These are phyloP conservation scores for Penicillium sp. DNA, from an alignment of 2,329 filamentous ascomycete genomes.

Conservation along the genomic window DNA sequence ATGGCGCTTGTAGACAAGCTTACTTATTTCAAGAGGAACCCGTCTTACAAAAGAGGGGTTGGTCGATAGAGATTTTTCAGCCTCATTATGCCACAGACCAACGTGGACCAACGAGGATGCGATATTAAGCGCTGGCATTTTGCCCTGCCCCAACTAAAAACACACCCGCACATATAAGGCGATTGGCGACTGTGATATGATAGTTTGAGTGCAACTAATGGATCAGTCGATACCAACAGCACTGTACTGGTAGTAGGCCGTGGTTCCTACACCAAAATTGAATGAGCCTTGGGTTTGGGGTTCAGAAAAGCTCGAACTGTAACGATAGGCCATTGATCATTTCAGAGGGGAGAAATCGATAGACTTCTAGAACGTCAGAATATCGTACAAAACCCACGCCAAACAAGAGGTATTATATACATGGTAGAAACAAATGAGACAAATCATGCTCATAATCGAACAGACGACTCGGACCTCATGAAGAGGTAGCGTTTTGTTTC, in stretches of 20 bases:
- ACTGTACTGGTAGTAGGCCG: no score
- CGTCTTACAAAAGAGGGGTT: background rate
- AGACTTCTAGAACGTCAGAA: conserved; percentile 8
- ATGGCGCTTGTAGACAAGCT: background rate
- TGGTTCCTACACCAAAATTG: background rate
- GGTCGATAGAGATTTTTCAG: background rate
- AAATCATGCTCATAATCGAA: background rate
- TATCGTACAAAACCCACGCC: conserved; percentile 19
- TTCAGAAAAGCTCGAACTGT: background rate
- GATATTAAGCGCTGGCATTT: background rate
- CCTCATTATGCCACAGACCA: background rate
- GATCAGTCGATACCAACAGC: background rate
- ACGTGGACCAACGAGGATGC: background rate
- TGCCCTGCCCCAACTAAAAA: background rate
- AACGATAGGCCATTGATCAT: background rate
- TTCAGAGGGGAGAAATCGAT: conserved; percentile 8
- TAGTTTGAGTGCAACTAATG: background rate
- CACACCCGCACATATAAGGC: no score
- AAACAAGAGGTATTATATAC: background rate
- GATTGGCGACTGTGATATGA: background rate
- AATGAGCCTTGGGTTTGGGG: background rate
- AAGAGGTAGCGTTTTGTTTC: conserved; percentile 35
- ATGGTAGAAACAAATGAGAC: background rate
- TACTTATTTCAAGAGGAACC: background rate
- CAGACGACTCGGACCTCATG: conserved; percentile 8